These are phyloP conservation scores for Dryadomyces quercus-mongolicae DNA, from an alignment of 2,329 filamentous ascomycete genomes.

Conservation along the genomic window DNA sequence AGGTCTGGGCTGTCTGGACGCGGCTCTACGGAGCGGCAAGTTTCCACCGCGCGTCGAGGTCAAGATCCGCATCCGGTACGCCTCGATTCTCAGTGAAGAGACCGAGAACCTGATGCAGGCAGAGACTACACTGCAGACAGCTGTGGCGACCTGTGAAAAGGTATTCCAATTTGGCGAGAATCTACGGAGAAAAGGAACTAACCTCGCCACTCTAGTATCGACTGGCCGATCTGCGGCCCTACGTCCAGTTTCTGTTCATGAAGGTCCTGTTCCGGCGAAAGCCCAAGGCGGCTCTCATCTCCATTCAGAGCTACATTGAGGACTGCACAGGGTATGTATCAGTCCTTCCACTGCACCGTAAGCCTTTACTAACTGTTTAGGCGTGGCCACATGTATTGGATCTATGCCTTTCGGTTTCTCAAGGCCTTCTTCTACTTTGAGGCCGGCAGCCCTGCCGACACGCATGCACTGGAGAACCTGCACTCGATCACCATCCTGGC, in stretches of 20 bases:
- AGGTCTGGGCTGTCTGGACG: slow-evolving; percentile 60
- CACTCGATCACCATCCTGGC: slow-evolving; percentile 49
- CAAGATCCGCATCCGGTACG: slow-evolving; percentile 57
- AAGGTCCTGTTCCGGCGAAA: slow-evolving; percentile 60
- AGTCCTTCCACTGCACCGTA: neutral
- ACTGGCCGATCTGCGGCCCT: slow-evolving; percentile 59
- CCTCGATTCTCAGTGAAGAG: slow-evolving; percentile 59
- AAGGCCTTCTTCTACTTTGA: slow-evolving; percentile 59
- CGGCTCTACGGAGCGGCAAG: slow-evolving; percentile 48
- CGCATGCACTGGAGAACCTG: slow-evolving; percentile 56
- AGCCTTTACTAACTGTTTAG: slow-evolving; percentile 1
- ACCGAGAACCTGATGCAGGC: slow-evolving; percentile 65
- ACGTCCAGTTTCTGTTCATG: slow-evolving; percentile 61
- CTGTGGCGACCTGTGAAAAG: slow-evolving; percentile 56
- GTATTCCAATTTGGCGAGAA: no score
- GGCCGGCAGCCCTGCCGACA: slow-evolving; percentile 46
- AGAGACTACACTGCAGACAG: slow-evolving; percentile 60
- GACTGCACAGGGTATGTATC: slow-evolving; percentile 51
- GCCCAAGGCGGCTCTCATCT: slow-evolving; percentile 60
- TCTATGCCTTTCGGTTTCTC: slow-evolving; percentile 65
- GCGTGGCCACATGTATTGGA: slow-evolving; percentile 59
- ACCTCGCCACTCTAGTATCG: slow-evolving; percentile 29
- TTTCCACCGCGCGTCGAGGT: slow-evolving; percentile 57
- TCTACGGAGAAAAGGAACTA: neutral
- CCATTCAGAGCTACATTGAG: slow-evolving; percentile 54